phyloP scores from a whole-genome alignment of 2,329 filamentous ascomycete species.

The Fusarium paranaense region DNA sequence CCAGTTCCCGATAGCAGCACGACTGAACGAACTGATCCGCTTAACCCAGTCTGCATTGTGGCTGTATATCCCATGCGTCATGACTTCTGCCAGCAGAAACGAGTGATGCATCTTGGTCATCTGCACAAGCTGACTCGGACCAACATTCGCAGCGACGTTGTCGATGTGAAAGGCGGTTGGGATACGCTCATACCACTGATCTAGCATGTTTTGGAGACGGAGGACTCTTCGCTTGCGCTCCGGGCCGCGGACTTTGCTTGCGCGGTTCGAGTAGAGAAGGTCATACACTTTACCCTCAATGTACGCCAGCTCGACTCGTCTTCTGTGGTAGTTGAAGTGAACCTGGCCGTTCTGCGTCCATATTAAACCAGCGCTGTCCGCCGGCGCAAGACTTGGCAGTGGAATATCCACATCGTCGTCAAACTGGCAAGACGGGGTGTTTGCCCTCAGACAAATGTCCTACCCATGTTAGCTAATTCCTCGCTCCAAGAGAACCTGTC shows the following conservation, averaged over 20 bases:
- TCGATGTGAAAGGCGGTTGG: slow-evolving; percentile 50
- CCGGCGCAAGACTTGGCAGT: slow-evolving; percentile 46
- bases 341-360: slow-evolving; percentile 49
- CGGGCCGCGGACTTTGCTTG: slow-evolving; percentile 42
- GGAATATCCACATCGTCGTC: slow-evolving; percentile 56
- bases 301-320: slow-evolving; percentile 54
- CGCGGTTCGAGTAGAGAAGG: slow-evolving; percentile 49
- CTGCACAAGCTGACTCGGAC: slow-evolving; percentile 45
- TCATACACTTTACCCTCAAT: slow-evolving; percentile 57
- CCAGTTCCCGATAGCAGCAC: slow-evolving; percentile 39
- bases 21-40: slow-evolving; percentile 45
- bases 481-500: rapidly evolving
- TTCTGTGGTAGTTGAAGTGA: slow-evolving; percentile 53
- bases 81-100: slow-evolving; percentile 51
- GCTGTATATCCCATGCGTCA: slow-evolving; percentile 55
- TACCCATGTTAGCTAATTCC: background rate
- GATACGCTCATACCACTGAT: slow-evolving; percentile 51
- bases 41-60: slow-evolving; percentile 52
- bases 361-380: slow-evolving; percentile 50
- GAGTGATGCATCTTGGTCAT: slow-evolving; percentile 54
- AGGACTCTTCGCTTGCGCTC: slow-evolving; percentile 47
- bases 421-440: slow-evolving; percentile 52
- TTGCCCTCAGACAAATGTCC: slow-evolving; percentile 51
- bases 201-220: slow-evolving; percentile 48
- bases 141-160: slow-evolving; percentile 45